Base-by-base conservation (phyloP, 768 basidiomycete genomes). In the Lactarius trivialis region DNA sequence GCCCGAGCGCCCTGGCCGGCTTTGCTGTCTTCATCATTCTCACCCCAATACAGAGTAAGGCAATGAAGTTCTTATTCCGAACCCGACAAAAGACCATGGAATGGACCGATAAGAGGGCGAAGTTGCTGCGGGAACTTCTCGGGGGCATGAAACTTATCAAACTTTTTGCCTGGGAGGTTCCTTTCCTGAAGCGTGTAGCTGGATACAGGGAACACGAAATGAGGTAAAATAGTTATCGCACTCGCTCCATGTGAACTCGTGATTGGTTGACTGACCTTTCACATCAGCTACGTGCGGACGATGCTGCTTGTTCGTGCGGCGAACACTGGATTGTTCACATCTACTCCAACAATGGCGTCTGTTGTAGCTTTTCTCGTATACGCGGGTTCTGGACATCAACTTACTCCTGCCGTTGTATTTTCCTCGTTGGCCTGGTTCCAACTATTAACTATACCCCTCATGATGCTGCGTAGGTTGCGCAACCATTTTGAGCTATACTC, bases 101-200 rank as follows among this genome's bases (percentile, higher is more conserved):
- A 0, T 96, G 89, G 89, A 97, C 89, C 6, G 95, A 98, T 70
- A 90, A 89, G 70, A 84, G 95, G 11, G 89, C 89, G 15, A 93
- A 92, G 70, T 75, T 94, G 4, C 80, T 97, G 12, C 93, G 95
- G 71, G 95, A 98, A 71, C 79, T 98, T 1, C 75, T 97, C 0
- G 85, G 86, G 15, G 90, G 91, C 1, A 94, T 97, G 84, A 88
- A 91, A 66, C 82, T 96, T 64, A 89, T 97, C 79, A 97, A 97
- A 73, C 86, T 88, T 72, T 95, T 95, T 73, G 85, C 89, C 6
- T 94, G 91, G 91, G 91, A 93, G 69, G 68, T 73, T 1, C 91
- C 94, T 0, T 95, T 92, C 73, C 78, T 96, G 26, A 76, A 83
- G 17, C 83, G 87, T 50, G 81, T 97, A 30, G 79, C 81, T 33